Percentiles rank a stretch among this genome's conserved stretches.
Conservation (phyloP, 2,329 filamentous ascomycete species). For the Hypoxylon sp. region DNA sequence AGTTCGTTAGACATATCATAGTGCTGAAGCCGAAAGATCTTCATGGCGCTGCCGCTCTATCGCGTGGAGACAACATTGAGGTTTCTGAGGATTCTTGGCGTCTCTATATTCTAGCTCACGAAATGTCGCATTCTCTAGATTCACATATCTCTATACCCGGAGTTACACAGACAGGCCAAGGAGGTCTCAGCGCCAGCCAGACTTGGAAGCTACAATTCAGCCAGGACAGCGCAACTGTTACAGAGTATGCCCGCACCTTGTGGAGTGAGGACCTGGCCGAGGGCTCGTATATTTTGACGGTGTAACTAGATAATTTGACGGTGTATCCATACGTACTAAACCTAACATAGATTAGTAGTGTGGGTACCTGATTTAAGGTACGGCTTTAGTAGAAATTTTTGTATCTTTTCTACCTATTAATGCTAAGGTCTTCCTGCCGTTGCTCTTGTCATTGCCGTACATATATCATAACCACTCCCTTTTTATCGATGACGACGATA, state of each 20-base stretch:
- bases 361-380: no score
- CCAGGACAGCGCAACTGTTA: conserved; percentile 21
- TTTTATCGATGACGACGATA: no score
- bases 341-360: no score
- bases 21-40: conserved; percentile 4
- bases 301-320: no score
- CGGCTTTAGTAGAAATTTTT: no score
- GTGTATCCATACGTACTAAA: no score
- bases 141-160: conserved; percentile 10
- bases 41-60: conserved; percentile 2
- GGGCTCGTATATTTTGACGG: no score
- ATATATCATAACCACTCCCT: no score
- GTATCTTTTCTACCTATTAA: no score
- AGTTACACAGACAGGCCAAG: not conserved
- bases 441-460: no score
- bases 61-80: conserved; percentile 2
- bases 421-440: no score
- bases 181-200: conserved; percentile 16
- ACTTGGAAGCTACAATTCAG: conserved; percentile 16
- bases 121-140: conserved; percentile 35
- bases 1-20: conserved; percentile 27
- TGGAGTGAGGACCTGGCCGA: conserved; percentile 32
- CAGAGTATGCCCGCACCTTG: conserved; percentile 8
- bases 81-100: conserved; percentile 2
- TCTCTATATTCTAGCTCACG: conserved; percentile 24